Percentiles rank a stretch among this genome's conserved stretches.
These are phyloP conservation scores for Saccharum hybrid DNA, from an alignment of 202 grass and related monocot genomes.

Conservation along the genomic window DNA sequence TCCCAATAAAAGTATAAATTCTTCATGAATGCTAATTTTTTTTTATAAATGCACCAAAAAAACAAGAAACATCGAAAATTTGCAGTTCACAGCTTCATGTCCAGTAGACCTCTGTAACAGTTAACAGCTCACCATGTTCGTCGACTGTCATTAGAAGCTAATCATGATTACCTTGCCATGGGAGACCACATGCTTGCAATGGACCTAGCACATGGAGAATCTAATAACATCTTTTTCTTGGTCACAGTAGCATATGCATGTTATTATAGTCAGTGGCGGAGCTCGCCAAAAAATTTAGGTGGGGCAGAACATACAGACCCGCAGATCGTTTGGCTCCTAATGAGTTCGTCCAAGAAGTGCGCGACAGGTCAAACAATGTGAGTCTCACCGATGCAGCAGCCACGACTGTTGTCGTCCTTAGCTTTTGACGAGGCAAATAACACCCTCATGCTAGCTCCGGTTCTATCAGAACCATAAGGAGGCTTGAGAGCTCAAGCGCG, in stretches of 20 bases:
- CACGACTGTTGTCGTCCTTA: too few relatives aligned
- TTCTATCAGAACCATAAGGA: too few relatives aligned
- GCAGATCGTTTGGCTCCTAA: too few relatives aligned
- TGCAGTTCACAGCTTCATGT: background rate
- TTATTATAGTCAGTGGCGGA: background rate
- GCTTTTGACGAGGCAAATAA: too few relatives aligned
- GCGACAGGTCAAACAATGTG: too few relatives aligned
- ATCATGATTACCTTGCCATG: background rate
- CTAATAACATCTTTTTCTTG: background rate
- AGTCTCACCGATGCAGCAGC: too few relatives aligned
- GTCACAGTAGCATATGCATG: background rate
- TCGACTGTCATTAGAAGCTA: background rate
- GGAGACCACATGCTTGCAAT: background rate
- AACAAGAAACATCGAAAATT: background rate
- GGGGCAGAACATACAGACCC: too few relatives aligned
- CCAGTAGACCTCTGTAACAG: background rate
- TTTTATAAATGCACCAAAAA: slow-evolving; percentile 19
- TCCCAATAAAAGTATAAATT: slow-evolving; percentile 11
- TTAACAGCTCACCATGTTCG: slow-evolving; percentile 3
- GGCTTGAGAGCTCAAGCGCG: too few relatives aligned
- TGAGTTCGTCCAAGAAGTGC: too few relatives aligned
- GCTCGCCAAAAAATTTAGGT: too few relatives aligned
- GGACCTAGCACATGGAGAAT: background rate
- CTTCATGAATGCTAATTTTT: background rate
- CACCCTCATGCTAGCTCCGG: too few relatives aligned